Evolutionary conservation across 2,329 filamentous ascomycete species (phyloP).

Genomic region (Thielaviopsis populi): DNA sequence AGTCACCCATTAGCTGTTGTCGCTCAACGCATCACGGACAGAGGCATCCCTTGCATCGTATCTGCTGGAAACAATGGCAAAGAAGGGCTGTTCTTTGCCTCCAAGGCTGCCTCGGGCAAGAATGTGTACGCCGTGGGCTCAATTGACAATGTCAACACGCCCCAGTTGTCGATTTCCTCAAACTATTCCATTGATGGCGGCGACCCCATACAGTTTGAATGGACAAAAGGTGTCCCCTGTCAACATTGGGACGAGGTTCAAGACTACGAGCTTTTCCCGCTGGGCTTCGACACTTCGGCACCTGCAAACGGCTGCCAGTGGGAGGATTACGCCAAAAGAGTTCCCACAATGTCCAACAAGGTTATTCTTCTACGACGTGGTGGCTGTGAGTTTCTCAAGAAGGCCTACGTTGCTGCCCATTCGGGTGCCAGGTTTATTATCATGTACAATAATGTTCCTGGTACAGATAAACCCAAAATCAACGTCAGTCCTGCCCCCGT

Average conservation of each 20-base stretch:
- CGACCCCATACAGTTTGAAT: constrained; percentile 28
- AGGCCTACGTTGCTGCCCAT: constrained; percentile 37
- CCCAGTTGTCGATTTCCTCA: constrained; percentile 29
- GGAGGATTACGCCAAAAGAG: constrained; percentile 30
- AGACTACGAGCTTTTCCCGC: constrained; percentile 34
- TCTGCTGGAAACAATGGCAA: constrained; percentile 38
- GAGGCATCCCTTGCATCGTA: constrained; percentile 37
- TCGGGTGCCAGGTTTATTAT: constrained; percentile 46
- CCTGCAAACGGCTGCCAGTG: constrained; percentile 36
- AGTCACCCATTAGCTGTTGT: constrained; percentile 36
- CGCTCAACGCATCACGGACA: constrained; percentile 37
- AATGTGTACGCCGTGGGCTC: constrained; percentile 35
- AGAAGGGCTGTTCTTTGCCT: constrained; percentile 33
- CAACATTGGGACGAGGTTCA: constrained; percentile 29
- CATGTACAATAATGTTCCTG: constrained; percentile 41
- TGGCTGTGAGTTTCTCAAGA: constrained; percentile 39
- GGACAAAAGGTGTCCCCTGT: constrained; percentile 28
- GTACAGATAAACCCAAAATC: constrained; percentile 22
- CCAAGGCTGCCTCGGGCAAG: constrained; percentile 33
- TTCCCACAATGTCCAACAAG: constrained; percentile 33
- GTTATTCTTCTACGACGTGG: constrained; percentile 48
- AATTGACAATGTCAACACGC: constrained; percentile 32
- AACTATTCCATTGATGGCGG: constrained; percentile 28
- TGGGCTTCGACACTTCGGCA: constrained; percentile 34
- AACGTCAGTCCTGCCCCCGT: constrained; percentile 23